Evolutionary conservation across 1,284 basidiomycete genomes (phyloP), one percentile per base, ranked within the genome.

Genomic region (Bjerkandera adusta): DNA sequence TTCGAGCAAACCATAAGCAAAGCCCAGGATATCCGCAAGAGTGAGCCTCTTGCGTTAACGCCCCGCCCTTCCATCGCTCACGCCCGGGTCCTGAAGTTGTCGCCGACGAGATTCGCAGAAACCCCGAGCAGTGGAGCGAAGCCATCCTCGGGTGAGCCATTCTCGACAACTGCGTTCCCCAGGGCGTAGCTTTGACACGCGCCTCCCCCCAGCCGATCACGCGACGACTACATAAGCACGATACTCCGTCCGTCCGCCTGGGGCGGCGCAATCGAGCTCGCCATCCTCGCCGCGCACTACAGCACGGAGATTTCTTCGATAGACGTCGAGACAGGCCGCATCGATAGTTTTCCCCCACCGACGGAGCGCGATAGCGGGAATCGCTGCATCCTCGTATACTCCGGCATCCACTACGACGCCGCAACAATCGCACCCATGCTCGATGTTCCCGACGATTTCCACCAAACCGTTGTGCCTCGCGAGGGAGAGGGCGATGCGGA

Each of bases 341-440:
- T 92, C 50, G 92, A 96, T 67, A 77, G 76, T 13, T 96, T 96
- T 60, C 72, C 82, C 1, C 82, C 90, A 45, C 74, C 67, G 33
- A 58, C 60, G 36, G 63, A 65, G 48, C 51, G 48, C 16, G 56
- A 63, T 29, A 57, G 64, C 3, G 65, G 67, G 0, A 68, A 68
- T 51, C 66, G 72, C 18, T 84, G 79, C 41, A 68, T 96, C 8
- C 62, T 97, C 12, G 75, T 97, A 3, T 97, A 97, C 67, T 92
- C 89, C 1, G 94, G 93, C 6, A 95, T 96, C 44, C 93, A 96
- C 66, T 97, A 97, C 65, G 94, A 97, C 63, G 90, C 90, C 7
- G 80, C 87, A 10, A 85, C 87, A 0, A 68, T 94, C 27, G 81
- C 92, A n/a, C 94, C 91, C 0, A 73, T 79, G 61, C 68, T 72